Evolutionary conservation across 1,284 basidiomycete genomes (phyloP).

Genomic region (Naganishia liquefaciens): DNA sequence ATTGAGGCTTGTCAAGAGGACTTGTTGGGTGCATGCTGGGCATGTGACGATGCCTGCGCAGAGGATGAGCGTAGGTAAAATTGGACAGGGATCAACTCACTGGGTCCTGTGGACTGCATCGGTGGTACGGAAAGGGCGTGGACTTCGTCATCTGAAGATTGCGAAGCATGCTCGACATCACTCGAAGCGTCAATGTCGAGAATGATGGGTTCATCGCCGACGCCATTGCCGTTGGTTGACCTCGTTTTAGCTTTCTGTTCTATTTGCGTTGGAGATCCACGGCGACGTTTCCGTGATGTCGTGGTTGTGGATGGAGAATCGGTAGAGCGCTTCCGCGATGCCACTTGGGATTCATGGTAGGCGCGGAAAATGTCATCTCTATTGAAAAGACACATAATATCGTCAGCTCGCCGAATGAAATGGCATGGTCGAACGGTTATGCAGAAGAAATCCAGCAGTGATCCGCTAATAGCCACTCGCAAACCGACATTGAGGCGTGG

Average conservation of each 20-base stretch:
- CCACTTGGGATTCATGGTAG: neutral
- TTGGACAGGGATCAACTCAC: neutral
- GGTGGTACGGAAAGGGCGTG: neutral
- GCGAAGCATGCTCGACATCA: neutral
- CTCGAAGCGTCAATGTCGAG: conserved; percentile 6
- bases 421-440: too few relatives aligned
- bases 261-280: too few relatives aligned
- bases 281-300: neutral
- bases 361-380: neutral
- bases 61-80: neutral
- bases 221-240: neutral
- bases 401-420: too few relatives aligned
- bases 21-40: conserved; percentile 44
- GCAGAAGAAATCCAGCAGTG: too few relatives aligned
- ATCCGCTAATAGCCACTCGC: too few relatives aligned
- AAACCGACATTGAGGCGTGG: too few relatives aligned
- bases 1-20: conserved; percentile 46
- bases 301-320: neutral
- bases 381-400: too few relatives aligned
- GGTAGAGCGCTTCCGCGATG: neutral
- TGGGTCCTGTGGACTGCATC: neutral
- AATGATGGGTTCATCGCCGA: neutral
- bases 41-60: conserved; percentile 45
- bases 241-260: too few relatives aligned
- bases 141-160: neutral